Conservation (phyloP, 139 green algal species). For the Volvox africanus region DNA sequence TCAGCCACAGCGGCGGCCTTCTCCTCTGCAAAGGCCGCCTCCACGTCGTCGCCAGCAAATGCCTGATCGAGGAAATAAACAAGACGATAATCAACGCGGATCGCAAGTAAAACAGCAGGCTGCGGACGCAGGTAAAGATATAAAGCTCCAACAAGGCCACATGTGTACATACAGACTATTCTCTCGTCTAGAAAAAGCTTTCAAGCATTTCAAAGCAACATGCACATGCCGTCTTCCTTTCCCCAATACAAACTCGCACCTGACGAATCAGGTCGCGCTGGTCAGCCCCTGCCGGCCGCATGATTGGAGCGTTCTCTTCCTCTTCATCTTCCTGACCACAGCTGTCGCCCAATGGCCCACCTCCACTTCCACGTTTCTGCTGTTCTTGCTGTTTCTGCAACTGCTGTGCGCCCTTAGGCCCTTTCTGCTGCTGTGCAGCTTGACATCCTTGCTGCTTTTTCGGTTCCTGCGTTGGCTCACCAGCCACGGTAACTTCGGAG, state of each 20-base stretch:
- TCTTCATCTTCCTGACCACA: constrained; percentile 18
- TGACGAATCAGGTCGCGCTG: constrained; percentile 1
- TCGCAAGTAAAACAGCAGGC: too few relatives aligned
- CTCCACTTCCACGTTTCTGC: neutral
- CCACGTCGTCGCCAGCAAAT: constrained; percentile 95
- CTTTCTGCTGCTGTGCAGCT: constrained; percentile 38
- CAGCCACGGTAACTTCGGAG: neutral
- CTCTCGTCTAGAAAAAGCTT: too few relatives aligned
- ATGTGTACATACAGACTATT: too few relatives aligned
- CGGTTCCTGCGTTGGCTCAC: neutral
- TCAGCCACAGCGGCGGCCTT: constrained; percentile 87
- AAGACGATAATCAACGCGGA: too few relatives aligned
- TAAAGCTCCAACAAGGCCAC: too few relatives aligned
- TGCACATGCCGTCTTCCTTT: too few relatives aligned
- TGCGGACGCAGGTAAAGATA: too few relatives aligned
- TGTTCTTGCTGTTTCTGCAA: constrained; percentile 17
- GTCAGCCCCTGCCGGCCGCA: neutral
- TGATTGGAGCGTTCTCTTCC: neutral
- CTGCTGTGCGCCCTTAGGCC: constrained; percentile 36
- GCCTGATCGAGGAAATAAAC: constrained; percentile 28
- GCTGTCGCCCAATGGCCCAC: neutral
- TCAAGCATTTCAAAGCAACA: too few relatives aligned
- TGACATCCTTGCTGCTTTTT: too few relatives aligned
- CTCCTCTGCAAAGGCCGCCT: constrained; percentile 88
- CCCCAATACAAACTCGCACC: too few relatives aligned